These are phyloP conservation scores for Henckelia pumila DNA, from an alignment of 257 asterid genomes.

Conservation along the genomic window DNA sequence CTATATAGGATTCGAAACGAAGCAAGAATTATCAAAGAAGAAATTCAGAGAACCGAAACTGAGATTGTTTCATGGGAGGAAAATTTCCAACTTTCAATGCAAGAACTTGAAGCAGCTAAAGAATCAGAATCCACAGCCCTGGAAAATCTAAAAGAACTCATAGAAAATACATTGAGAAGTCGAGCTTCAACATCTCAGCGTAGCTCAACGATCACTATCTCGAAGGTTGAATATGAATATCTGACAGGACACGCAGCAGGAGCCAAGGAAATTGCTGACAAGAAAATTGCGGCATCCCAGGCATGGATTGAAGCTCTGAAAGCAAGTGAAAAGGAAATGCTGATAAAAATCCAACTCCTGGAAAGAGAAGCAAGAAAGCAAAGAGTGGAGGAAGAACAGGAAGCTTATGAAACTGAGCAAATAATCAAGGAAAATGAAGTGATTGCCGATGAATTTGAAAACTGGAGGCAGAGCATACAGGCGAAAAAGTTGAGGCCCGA, in stretches of 20 bases:
- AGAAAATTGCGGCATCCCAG: constrained; percentile 56
- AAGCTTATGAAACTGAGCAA: constrained; percentile 18
- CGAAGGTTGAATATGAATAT: constrained; percentile 55
- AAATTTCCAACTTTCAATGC: constrained; percentile 49
- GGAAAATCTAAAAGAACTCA: constrained; percentile 49
- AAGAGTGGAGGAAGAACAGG: constrained; percentile 28
- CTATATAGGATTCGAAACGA: constrained; percentile 42
- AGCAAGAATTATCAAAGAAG: constrained; percentile 40
- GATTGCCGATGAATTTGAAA: constrained; percentile 30
- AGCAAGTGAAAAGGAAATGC: constrained; percentile 49
- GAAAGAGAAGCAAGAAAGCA: constrained; percentile 33
- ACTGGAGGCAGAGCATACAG: constrained; percentile 27
- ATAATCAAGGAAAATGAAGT: constrained; percentile 21
- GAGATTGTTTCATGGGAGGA: constrained; percentile 58
- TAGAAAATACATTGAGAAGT: constrained; percentile 28
- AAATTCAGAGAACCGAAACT: constrained; percentile 50
- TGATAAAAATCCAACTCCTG: constrained; percentile 32
- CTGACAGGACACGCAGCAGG: constrained; percentile 41
- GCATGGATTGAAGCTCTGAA: constrained; percentile 62
- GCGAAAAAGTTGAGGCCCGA: constrained; percentile 11
- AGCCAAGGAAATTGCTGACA: constrained; percentile 53
- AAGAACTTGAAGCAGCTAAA: constrained; percentile 60
- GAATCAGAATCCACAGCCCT: constrained; percentile 68
- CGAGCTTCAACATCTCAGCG: constrained; percentile 34
- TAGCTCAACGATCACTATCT: constrained; percentile 42